A percentile compares a stretch with the other conserved stretches of the same genome.
Conservation (phyloP, 352 stramenopile genomes). For the Pythium pyrilobum region DNA sequence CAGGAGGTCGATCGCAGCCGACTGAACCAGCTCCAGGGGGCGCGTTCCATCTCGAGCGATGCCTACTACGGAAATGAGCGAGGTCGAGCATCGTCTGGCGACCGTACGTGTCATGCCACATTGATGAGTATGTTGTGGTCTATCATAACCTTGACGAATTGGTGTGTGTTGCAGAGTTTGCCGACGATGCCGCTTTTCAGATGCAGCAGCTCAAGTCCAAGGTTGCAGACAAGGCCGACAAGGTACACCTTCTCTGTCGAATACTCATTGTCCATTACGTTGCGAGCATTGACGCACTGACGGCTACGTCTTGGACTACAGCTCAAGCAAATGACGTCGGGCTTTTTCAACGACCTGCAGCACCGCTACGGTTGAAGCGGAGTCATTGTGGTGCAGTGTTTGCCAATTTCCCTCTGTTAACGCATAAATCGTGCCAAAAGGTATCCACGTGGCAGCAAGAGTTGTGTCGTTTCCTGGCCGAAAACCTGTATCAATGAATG, state of each 20-base stretch:
- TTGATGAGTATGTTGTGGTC: neutral
- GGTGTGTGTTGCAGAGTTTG: conserved; percentile 27
- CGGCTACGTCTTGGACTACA: conserved; percentile 6
- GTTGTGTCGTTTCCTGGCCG: conserved; percentile 17
- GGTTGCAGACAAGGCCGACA: conserved; percentile 69
- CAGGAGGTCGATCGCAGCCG: conserved; percentile 50
- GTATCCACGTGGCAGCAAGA: conserved; percentile 28
- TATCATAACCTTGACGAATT: neutral
- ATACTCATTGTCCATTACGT: no score
- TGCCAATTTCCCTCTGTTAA: conserved; percentile 15
- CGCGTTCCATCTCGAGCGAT: conserved; percentile 84
- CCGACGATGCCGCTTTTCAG: conserved; percentile 76
- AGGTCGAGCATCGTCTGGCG: conserved; percentile 50
- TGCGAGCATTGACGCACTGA: no score
- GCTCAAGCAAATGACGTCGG: conserved; percentile 89
- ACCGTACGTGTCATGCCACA: conserved; percentile 35
- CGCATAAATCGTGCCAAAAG: conserved; percentile 4
- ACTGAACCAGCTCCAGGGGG: conserved; percentile 70
- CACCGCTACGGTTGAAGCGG: conserved; percentile 55
- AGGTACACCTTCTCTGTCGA: conserved; percentile 43
- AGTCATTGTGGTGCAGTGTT: neutral
- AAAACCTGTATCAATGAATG: conserved; percentile 18
- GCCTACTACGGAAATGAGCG: conserved; percentile 73
- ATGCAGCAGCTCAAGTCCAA: conserved; percentile 84
- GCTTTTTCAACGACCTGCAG: conserved; percentile 85